These are phyloP conservation scores for Fusarium graminum DNA, from an alignment of 2,329 filamentous ascomycete genomes.

Conservation along the genomic window DNA sequence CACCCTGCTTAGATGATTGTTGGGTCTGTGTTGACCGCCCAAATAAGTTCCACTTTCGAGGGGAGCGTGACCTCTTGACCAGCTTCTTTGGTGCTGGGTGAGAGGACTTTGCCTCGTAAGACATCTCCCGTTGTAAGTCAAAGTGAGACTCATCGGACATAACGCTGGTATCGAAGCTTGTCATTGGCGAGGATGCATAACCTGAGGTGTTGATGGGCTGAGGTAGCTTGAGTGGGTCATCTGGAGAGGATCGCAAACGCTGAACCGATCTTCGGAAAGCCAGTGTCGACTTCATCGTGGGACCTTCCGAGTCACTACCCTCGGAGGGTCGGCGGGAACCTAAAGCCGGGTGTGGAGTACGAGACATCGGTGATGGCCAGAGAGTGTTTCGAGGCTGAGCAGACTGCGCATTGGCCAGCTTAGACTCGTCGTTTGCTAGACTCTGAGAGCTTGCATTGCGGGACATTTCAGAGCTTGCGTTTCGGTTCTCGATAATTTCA, in stretches of 20 bases:
- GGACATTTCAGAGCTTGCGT: constrained; percentile 63
- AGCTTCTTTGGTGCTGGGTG: constrained; percentile 64
- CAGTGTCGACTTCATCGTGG: constrained; percentile 63
- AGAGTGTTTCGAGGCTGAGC: constrained; percentile 60
- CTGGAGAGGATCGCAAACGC: constrained; percentile 60
- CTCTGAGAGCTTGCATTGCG: constrained; percentile 66
- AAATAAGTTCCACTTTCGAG: constrained; percentile 74
- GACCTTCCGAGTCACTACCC: constrained; percentile 67
- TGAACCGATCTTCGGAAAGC: constrained; percentile 69
- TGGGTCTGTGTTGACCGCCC: constrained; percentile 64
- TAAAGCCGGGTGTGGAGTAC: constrained; percentile 45
- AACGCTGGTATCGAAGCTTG: constrained; percentile 68
- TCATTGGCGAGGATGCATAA: constrained; percentile 63
- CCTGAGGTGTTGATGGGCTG: constrained; percentile 65
- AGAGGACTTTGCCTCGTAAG: constrained; percentile 49
- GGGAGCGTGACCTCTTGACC: constrained; percentile 66
- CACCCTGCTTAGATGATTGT: constrained; percentile 55
- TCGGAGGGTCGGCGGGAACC: constrained; percentile 64
- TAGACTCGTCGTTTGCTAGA: constrained; percentile 56
- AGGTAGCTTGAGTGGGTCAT: constrained; percentile 63
- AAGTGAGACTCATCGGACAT: constrained; percentile 68
- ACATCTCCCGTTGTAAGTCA: constrained; percentile 56
- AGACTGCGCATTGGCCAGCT: constrained; percentile 55
- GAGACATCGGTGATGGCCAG: constrained; percentile 68
- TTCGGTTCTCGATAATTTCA: constrained; percentile 71